Evolutionary conservation across 208 protist genomes (phyloP), one percentile per base, ranked within the genome.

Genomic region (Acanthamoeba pearcei): DNA sequence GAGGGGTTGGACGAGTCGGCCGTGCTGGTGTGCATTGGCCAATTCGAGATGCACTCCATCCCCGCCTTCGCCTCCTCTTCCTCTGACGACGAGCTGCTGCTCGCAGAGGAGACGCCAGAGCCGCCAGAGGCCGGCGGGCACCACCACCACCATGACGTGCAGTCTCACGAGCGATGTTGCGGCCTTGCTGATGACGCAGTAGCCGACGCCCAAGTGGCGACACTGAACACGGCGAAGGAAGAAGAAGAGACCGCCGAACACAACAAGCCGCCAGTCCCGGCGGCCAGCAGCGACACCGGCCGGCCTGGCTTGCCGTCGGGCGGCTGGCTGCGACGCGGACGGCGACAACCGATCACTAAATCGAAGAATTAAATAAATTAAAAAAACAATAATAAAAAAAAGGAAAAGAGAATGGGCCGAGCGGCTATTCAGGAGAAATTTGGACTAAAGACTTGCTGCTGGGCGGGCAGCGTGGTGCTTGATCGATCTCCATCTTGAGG

Each of bases 11-110:
- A 85, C 29, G 76, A 51, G 24, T 85, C 76, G 19, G 76, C 76
- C 5, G 76, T 85, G 49, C 49, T 85, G 35, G 76, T 85, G 76
- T 85, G 76, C 46, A 19, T 51, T 9, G 76, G 76, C 49, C 76
- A 85, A 35, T 85, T 85, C 27, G 76, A 85, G 42, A 85, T 85
- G 76, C 76, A 60, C 49, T 12, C 76, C 27, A 60, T 85, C 27
- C 15, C 17, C 8, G 76, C 76, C 46, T 85, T 85, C 8, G 5
- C 12, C 8, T 35, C 76, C 46, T 85, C 55, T 22, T 12, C 15
- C 62, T 12, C 15, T 1, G 27, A 8, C 27, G 49, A 60, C 9
- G 12, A 85, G n/a, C 8, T 57, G 76, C 24, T 5, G 22, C 1
- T 4, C 42, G 42, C 3, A 49, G 42, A 3, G 42, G 42, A 42